These are phyloP conservation scores for Clonostachys byssicola DNA, from an alignment of 2,329 filamentous ascomycete genomes.

Conservation along the genomic window DNA sequence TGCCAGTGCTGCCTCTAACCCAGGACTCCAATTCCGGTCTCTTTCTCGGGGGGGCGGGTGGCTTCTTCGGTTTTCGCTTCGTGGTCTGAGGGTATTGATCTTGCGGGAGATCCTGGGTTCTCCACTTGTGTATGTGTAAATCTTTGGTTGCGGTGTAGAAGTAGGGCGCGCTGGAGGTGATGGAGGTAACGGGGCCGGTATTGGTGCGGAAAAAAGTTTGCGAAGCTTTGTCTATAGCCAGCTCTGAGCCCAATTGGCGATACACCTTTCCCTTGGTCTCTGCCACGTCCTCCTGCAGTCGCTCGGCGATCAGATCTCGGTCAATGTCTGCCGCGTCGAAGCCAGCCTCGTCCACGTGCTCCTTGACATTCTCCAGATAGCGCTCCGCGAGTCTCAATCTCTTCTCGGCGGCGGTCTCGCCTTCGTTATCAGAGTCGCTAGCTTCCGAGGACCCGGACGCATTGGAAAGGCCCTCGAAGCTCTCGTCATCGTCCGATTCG, in stretches of 20 bases:
- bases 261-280: slow-evolving; percentile 90
- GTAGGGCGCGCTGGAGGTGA: slow-evolving; percentile 75
- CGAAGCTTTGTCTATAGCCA: slow-evolving; percentile 64
- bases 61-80: slow-evolving; percentile 53
- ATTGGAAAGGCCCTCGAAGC: slow-evolving; percentile 29
- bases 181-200: slow-evolving; percentile 71
- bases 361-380: slow-evolving; percentile 85
- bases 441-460: slow-evolving; percentile 38
- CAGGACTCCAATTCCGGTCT: slow-evolving; percentile 60
- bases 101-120: slow-evolving; percentile 62
- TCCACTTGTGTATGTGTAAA: slow-evolving; percentile 82
- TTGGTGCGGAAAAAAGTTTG: slow-evolving; percentile 76
- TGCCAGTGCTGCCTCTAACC: slow-evolving; percentile 57
- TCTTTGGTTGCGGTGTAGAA: slow-evolving; percentile 90
- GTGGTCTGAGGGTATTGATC: slow-evolving; percentile 57
- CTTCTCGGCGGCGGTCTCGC: slow-evolving; percentile 86
- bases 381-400: slow-evolving; percentile 83
- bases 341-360: slow-evolving; percentile 74
- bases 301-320: slow-evolving; percentile 83
- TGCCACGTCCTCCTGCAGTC: slow-evolving; percentile 86
- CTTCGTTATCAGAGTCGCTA: slow-evolving; percentile 64
- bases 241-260: slow-evolving; percentile 68
- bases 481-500: slow-evolving; percentile 68
- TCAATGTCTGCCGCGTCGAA: slow-evolving; percentile 96
- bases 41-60: slow-evolving; percentile 52